Conservation (phyloP, 2,329 filamentous ascomycete genomes). For the Hymenoscyphus linearis region DNA sequence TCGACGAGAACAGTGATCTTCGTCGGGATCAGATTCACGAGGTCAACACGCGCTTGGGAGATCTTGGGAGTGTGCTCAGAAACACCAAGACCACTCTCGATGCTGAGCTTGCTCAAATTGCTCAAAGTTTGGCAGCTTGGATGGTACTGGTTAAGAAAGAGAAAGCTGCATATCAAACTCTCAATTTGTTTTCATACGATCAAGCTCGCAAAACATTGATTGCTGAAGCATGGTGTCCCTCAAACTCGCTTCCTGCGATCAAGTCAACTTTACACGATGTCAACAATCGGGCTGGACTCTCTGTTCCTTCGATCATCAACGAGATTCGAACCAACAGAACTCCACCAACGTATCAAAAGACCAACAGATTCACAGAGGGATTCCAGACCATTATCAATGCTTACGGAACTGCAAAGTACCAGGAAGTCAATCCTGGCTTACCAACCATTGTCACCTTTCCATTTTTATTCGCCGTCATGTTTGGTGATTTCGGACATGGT, state of each 20-base stretch:
- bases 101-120: conserved; percentile 89
- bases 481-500: conserved; percentile 94
- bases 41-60: conserved; percentile 87
- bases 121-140: conserved; percentile 88
- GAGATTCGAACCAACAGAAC: conserved; percentile 97
- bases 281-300: conserved; percentile 89
- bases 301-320: conserved; percentile 98
- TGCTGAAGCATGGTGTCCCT: conserved; percentile 95
- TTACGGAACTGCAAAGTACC: conserved; percentile 95
- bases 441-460: conserved; percentile 97
- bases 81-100: conserved; percentile 95
- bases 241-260: conserved; percentile 81
- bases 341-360: conserved; percentile 94
- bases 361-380: conserved; percentile 95
- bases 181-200: conserved; percentile 97
- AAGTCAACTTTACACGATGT: conserved; percentile 93
- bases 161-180: conserved; percentile 92
- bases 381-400: conserved; percentile 99
- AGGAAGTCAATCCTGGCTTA: conserved; percentile 92
- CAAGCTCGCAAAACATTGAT: conserved; percentile 93
- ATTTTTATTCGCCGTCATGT: conserved; percentile 99
- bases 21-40: conserved; percentile 94
- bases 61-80: conserved; percentile 84
- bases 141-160: conserved; percentile 98
- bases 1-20: conserved; percentile 95